These are phyloP conservation scores for Tricholoma sp. DNA, from an alignment of 768 basidiomycete genomes.

Conservation along the genomic window DNA sequence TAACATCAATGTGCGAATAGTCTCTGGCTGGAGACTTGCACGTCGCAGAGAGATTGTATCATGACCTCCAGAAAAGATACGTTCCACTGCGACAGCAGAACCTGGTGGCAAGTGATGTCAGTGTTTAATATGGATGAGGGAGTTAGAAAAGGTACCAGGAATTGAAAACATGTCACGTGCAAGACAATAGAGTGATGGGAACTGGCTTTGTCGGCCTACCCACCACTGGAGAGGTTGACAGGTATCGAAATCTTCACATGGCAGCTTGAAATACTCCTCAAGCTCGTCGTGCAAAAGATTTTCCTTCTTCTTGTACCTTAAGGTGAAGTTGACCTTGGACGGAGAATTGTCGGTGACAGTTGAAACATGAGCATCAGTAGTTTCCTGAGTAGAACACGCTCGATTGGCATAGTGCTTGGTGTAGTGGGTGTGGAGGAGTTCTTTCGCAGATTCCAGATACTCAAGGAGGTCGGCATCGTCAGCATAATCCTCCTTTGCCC, in stretches of 20 bases:
- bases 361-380: not conserved
- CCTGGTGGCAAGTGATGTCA: too few species aligned
- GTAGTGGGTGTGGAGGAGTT: not conserved
- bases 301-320: not conserved
- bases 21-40: conserved; percentile 5
- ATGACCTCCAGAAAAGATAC: conserved; percentile 2
- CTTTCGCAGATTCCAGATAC: not conserved
- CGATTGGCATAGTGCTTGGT: not conserved
- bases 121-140: too few species aligned
- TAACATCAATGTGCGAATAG: not conserved
- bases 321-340: not conserved
- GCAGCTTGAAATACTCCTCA: not conserved
- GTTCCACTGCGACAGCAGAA: conserved; percentile 3
- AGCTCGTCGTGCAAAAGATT: not conserved
- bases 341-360: not conserved
- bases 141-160: not conserved
- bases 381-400: too few species aligned
- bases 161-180: not conserved
- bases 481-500: not conserved
- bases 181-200: not conserved
- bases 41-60: conserved; percentile 5
- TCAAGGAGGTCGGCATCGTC: not conserved
- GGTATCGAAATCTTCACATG: not conserved
- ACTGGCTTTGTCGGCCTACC: not conserved
- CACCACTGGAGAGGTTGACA: not conserved